A percentile compares a stretch with the other conserved stretches of the same genome.
Evolutionary conservation across 768 basidiomycete genomes (phyloP).

Genomic region (Tylopilus sp.): DNA sequence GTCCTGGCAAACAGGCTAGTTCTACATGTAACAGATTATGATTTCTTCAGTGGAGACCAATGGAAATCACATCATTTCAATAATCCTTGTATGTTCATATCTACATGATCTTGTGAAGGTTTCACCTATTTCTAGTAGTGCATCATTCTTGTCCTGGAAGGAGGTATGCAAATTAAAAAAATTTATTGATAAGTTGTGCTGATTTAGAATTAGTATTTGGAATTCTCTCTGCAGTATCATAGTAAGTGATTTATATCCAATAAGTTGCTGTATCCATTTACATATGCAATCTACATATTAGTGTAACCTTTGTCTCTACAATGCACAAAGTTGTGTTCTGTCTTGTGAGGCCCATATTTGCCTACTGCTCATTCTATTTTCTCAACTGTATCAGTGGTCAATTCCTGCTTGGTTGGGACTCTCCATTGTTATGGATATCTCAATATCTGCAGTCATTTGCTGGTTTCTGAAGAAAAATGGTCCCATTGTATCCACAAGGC

Average conservation of each 20-base stretch:
- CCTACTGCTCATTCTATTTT: not conserved
- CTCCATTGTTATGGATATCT: conserved; percentile 18
- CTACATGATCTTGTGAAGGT: not conserved
- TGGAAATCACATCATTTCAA: not conserved
- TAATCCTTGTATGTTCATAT: conserved; percentile 16
- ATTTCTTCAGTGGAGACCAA: conserved; percentile 8
- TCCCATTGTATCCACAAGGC: conserved; percentile 13
- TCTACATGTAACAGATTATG: not conserved
- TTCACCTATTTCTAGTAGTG: conserved; percentile 12
- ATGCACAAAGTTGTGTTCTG: not conserved
- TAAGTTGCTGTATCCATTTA: not conserved
- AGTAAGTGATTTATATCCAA: conserved; percentile 10
- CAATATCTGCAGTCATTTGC: conserved; percentile 21
- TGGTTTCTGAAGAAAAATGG: conserved; percentile 10
- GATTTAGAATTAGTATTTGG: conserved; percentile 15
- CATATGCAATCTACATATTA: not conserved
- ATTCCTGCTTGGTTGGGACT: conserved; percentile 19
- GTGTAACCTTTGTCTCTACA: not conserved
- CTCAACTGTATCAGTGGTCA: conserved; percentile 17
- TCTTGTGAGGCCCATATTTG: conserved; percentile 1
- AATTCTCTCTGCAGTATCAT: not conserved
- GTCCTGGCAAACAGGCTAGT: not conserved
- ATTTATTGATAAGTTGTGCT: not conserved
- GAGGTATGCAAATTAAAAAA: conserved; percentile 6
- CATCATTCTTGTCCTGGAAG: conserved; percentile 18